Evolutionary conservation across 1,139 yeast species (phyloP).

Genomic region (Scheffersomyces segobiensis): DNA sequence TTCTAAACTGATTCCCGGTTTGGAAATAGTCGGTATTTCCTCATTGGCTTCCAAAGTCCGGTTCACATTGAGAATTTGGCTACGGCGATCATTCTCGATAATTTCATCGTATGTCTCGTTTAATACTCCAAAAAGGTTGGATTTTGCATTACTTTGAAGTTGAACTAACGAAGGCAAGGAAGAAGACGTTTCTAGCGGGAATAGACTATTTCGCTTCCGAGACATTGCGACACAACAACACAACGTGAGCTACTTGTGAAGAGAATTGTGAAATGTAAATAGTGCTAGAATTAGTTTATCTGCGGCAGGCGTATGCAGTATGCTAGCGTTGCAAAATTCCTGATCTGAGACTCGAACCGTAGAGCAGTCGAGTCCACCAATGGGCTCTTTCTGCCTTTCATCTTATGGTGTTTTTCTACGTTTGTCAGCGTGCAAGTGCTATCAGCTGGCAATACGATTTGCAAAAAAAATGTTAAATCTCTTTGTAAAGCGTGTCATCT

Average conservation of each 20-base stretch:
- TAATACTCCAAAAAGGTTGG: constrained; percentile 8
- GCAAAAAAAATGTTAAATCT: constrained; percentile 76
- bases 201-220: constrained; percentile 10
- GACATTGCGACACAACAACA: constrained; percentile 3
- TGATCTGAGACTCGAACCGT: background rate
- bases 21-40: background rate
- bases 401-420: too few species aligned
- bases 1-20: background rate
- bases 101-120: background rate
- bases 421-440: too few species aligned
- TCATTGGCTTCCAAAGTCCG: background rate
- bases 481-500: constrained; percentile 98
- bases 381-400: background rate
- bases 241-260: background rate
- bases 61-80: background rate
- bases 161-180: constrained; percentile 3
- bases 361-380: background rate
- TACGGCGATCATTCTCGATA: background rate
- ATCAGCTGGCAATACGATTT: background rate
- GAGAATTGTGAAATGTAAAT: background rate
- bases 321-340: background rate
- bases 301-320: background rate
- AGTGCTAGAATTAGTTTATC: background rate
- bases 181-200: constrained; percentile 10
- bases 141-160: constrained; percentile 6